Base-by-base conservation (phyloP, 1,284 basidiomycete species). In the Sphaerobolus stellatus region DNA sequence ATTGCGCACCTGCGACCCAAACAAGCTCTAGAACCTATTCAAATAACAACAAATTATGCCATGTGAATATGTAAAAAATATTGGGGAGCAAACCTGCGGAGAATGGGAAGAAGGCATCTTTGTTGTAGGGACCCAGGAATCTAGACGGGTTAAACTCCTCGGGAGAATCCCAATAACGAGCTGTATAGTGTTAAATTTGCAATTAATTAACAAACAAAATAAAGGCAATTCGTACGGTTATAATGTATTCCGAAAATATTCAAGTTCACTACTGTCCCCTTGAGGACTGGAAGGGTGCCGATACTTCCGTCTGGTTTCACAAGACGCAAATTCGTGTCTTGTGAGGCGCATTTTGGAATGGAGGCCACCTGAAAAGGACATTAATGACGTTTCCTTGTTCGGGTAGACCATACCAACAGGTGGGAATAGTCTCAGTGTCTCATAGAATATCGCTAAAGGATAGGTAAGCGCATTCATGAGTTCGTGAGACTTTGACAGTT, bases 21-120 rank as follows among this genome's bases (percentile, higher is more conserved):
- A 64, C 82, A 83, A 11, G 74, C 76, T 13, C 81, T 71, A 6
- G 71, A 66, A 34, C 75, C 75, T 75, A 36, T 5, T 4, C 49
- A 41, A 8, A 53, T 43, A 16, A 40, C 14, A 13, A 16, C 30
- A 16, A 40, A 1, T 3, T 48, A 25, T 16, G 48, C 11, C 4
- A 1, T 4, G 20, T 16, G 1, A 25, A 20, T 14, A 18, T 1
- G 16, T 9, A 20, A 28, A 31, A 18, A 14, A 38, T 52, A 14
- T 33, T 30, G n/a, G 7, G 25, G 45, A 13, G 20, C 54, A 56
- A 60, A 74, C 82, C 82, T 38, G 68, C 68, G 47, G 76, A 78
- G 62, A 83, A 85, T 1, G 80, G 77, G 9, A 80, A 44, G 59
- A 83, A 80, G 0, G 79, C 79, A 63, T 82, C 75, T 9, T 71